These are phyloP conservation scores for Linderniella brevidens DNA, from an alignment of 257 asterid genomes.

Conservation along the genomic window DNA sequence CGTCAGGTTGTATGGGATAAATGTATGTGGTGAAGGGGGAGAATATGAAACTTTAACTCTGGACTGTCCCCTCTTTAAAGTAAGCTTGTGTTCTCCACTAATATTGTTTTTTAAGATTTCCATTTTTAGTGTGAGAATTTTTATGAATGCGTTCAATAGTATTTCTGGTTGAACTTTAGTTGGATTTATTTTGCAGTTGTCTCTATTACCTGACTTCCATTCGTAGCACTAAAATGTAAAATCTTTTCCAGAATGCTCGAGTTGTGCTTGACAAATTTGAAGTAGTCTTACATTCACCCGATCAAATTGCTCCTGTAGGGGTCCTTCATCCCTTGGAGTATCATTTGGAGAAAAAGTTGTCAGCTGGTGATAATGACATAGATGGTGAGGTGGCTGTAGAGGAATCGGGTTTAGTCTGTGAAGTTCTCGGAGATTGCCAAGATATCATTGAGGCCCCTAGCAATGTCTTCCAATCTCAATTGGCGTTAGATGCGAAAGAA, in stretches of 20 bases:
- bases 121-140: background rate
- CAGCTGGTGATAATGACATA: conserved; percentile 21
- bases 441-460: conserved; percentile 21
- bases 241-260: conserved; percentile 67
- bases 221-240: conserved; percentile 9
- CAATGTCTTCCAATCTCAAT: conserved; percentile 15
- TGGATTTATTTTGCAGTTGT: conserved; percentile 2
- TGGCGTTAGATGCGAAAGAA: conserved; percentile 17
- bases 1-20: conserved; percentile 81
- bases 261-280: conserved; percentile 78
- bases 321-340: conserved; percentile 83
- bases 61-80: conserved; percentile 90
- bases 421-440: conserved; percentile 48
- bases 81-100: conserved; percentile 19
- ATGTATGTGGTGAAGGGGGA: conserved; percentile 98
- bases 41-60: conserved; percentile 94
- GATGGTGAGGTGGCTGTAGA: conserved; percentile 15
- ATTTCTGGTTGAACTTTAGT: background rate
- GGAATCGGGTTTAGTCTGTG: conserved; percentile 38
- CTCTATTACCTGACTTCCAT: background rate
- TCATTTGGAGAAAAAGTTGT: conserved; percentile 58
- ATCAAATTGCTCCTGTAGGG: conserved; percentile 86
- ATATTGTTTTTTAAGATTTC: conserved; percentile 6
- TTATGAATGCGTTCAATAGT: background rate
- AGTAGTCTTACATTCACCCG: conserved; percentile 71